Percentiles rank a stretch among this genome's conserved stretches.
phyloP scores from a whole-genome alignment of 2,329 filamentous ascomycete genomes.

The Penicillium sp. region DNA sequence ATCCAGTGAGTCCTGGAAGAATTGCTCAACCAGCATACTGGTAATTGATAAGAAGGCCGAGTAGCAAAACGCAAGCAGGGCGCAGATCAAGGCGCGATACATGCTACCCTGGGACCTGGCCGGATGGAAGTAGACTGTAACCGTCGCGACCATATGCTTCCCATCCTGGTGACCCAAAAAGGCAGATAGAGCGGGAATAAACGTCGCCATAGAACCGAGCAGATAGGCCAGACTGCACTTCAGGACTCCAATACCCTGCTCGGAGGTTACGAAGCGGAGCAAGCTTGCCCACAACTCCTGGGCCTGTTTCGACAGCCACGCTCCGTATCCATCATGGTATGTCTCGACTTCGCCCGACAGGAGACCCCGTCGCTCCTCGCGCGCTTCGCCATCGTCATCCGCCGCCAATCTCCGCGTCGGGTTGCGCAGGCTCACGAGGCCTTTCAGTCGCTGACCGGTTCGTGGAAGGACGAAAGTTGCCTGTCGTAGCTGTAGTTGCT shows the following conservation, averaged over 20 bases:
- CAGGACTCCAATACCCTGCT: slow-evolving; percentile 75
- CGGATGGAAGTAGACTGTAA: slow-evolving; percentile 94
- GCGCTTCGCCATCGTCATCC: slow-evolving; percentile 12
- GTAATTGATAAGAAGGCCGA: slow-evolving; percentile 73
- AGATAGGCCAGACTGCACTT: slow-evolving; percentile 92
- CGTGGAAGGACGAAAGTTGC: slow-evolving; percentile 84
- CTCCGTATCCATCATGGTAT: slow-evolving; percentile 14
- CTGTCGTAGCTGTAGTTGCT: slow-evolving; percentile 64
- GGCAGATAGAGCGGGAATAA: slow-evolving; percentile 70
- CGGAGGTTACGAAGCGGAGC: slow-evolving; percentile 67
- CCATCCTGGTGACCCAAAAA: slow-evolving; percentile 82
- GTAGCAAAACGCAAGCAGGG: slow-evolving; percentile 76
- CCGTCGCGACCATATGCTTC: slow-evolving; percentile 90
- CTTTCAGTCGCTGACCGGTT: slow-evolving; percentile 81
- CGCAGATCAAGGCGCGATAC: slow-evolving; percentile 79
- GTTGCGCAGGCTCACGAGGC: slow-evolving; percentile 73
- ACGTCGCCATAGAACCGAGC: slow-evolving; percentile 82
- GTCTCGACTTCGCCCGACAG: slow-evolving; percentile 30
- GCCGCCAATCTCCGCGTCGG: slow-evolving; percentile 37
- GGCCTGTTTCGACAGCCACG: slow-evolving; percentile 29
- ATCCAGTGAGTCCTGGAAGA: slow-evolving; percentile 69
- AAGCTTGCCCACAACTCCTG: slow-evolving; percentile 44
- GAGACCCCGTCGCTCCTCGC: slow-evolving; percentile 44
- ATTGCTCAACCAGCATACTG: slow-evolving; percentile 85
- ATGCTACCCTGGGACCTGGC: slow-evolving; percentile 84